These are phyloP conservation scores for Pythium sp. DNA, from an alignment of 352 stramenopile genomes.

Conservation along the genomic window DNA sequence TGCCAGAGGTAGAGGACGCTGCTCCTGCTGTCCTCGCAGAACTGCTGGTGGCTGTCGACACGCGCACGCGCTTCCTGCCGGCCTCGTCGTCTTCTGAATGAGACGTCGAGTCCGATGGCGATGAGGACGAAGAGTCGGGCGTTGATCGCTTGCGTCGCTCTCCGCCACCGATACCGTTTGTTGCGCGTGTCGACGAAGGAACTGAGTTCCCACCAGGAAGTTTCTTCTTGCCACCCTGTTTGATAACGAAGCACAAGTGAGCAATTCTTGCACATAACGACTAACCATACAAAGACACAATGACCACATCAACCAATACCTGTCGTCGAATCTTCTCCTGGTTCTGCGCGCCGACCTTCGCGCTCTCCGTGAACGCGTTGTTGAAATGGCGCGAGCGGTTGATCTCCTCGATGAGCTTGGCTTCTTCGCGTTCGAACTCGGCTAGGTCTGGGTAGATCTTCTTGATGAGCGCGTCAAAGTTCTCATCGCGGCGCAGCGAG, in stretches of 20 bases:
- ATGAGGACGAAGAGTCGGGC: not conserved
- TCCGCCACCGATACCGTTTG: not conserved
- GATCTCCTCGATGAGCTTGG: constrained; percentile 76
- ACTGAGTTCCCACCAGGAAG: not conserved
- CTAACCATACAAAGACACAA: not conserved
- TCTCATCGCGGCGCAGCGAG: constrained; percentile 75
- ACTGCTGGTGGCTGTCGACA: not conserved
- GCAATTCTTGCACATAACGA: not conserved
- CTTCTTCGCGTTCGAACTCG: constrained; percentile 74
- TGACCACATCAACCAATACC: constrained; percentile 20
- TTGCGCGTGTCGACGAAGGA: not conserved
- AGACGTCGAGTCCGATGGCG: constrained; percentile 15
- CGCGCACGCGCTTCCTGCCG: constrained; percentile 6
- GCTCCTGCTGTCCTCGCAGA: not conserved
- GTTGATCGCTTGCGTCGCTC: not conserved
- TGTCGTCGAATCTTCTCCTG: constrained; percentile 63
- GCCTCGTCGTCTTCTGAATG: constrained; percentile 7
- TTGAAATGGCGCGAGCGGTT: constrained; percentile 83
- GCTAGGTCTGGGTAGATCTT: constrained; percentile 87
- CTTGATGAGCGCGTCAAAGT: constrained; percentile 84
- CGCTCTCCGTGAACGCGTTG: constrained; percentile 75
- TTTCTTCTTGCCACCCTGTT: constrained; percentile 15
- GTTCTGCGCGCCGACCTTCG: constrained; percentile 64
- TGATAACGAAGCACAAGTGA: not conserved
- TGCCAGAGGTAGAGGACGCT: not conserved